Evolutionary conservation across 1,284 basidiomycete genomes (phyloP), one percentile per base, ranked within the genome.

Genomic region (Cryptococcus sp.): DNA sequence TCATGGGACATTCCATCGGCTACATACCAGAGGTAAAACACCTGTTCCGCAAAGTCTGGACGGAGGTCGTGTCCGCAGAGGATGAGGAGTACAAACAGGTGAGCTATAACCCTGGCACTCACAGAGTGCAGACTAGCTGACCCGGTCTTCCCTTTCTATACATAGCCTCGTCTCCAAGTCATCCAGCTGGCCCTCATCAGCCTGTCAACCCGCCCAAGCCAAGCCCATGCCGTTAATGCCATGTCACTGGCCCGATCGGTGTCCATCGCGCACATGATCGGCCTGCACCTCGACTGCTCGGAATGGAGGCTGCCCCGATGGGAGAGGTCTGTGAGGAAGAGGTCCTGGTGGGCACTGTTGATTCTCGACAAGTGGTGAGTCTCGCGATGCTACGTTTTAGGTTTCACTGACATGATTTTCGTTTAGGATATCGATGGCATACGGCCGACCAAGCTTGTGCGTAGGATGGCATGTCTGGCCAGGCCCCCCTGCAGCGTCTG

Each of bases 61-160:
- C 43, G 21, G 50, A 57, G n/a, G 55, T 50, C 3, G 44, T 53
- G 7, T 44, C 51, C n/a, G 55, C 55, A 8, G 50, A 52, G 21
- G 55, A 57, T 37, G 55, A 47, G 20, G 55, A 57, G 40, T 57
- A 57, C 39, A 52, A 49, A 38, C 52, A 53, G 52, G 52, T 53
- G 36, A 46, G 52, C 39, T n/a, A 16, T n/a, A n/a, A n/a, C 12
- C 24, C 9, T n/a, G n/a, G n/a, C n/a, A n/a, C n/a, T n/a, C n/a
- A n/a, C n/a, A n/a, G n/a, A n/a, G n/a, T n/a, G n/a, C n/a, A 38
- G n/a, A 23, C n/a, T 11, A 38, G 36, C 20, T 37, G 38, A 23
- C n/a, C 33, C 13, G 37, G 16, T n/a, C 5, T 5, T 42, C 20
- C 4, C 40, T 42, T 12, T n/a, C 38, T 11, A 11, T 12, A 42